Conservation (phyloP, 306 rosid genomes). For the Vigna mungo region DNA sequence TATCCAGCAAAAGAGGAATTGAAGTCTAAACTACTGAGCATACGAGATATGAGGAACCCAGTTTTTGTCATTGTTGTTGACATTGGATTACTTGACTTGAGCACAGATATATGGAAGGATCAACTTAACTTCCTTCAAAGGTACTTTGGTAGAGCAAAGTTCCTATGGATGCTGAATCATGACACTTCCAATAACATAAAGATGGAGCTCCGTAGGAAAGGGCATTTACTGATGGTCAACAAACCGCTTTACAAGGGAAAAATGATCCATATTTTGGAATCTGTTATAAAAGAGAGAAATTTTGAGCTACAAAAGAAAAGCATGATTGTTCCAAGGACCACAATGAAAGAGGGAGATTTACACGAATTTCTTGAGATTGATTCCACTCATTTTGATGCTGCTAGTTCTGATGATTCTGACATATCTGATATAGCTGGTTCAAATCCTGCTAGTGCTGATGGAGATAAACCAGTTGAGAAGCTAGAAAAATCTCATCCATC, state of each 20-base stretch:
- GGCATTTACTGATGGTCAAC: conserved; percentile 75
- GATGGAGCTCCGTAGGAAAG: conserved; percentile 88
- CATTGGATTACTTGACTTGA: conserved; percentile 87
- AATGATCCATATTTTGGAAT: conserved; percentile 84
- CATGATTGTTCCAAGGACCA: conserved; percentile 46
- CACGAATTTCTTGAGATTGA: conserved; percentile 90
- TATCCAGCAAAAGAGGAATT: conserved; percentile 56
- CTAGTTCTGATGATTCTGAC: conserved; percentile 93
- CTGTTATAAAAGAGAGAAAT: conserved; percentile 73
- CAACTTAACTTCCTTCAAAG: conserved; percentile 85
- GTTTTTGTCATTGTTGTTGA: conserved; percentile 77
- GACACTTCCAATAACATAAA: conserved; percentile 85
- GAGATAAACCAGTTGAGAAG: conserved; percentile 53
- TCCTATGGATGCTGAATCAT: conserved; percentile 90
- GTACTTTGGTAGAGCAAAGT: conserved; percentile 81
- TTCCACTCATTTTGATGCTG: conserved; percentile 74
- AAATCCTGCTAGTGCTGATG: conserved; percentile 42
- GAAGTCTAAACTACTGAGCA: conserved; percentile 60
- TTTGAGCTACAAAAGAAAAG: conserved; percentile 66
- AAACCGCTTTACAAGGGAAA: conserved; percentile 88
- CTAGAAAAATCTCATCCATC: conserved; percentile 44
- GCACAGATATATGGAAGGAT: conserved; percentile 99
- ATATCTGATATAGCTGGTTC: conserved; percentile 52
- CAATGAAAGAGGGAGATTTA: conserved; percentile 63
- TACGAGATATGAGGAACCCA: conserved; percentile 74